These are phyloP conservation scores for Exophiala sp. DNA, from an alignment of 2,329 filamentous ascomycete species.

Conservation along the genomic window DNA sequence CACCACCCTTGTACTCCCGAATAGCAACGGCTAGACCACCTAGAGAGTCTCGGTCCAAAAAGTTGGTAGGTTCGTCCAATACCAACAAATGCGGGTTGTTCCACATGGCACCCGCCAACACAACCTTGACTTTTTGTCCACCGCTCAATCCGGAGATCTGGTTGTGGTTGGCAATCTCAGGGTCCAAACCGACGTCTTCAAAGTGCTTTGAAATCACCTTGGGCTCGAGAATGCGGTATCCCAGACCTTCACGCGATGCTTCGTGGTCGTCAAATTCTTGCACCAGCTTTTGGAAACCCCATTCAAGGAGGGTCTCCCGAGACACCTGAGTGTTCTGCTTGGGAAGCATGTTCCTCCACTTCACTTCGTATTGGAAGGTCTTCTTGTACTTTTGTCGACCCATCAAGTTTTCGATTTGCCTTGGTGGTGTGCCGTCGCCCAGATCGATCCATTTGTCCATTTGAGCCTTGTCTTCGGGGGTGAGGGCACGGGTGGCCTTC, in stretches of 20 bases:
- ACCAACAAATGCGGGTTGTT: conserved; percentile 98
- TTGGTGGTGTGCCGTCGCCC: conserved; percentile 69
- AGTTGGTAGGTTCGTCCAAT: conserved; percentile 97
- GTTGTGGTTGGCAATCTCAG: conserved; percentile 98
- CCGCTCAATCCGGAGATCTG: conserved; percentile 93
- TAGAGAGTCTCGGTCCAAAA: conserved; percentile 94
- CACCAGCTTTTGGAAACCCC: conserved; percentile 85
- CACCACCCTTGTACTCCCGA: conserved; percentile 94
- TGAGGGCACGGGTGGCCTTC: conserved; percentile 92
- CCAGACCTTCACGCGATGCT: conserved; percentile 94
- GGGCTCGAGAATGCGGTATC: conserved; percentile 87
- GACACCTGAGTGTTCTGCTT: conserved; percentile 92
- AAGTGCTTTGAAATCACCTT: conserved; percentile 97
- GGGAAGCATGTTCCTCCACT: conserved; percentile 82
- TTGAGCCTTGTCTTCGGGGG: conserved; percentile 75
- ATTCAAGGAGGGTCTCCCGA: conserved; percentile 78
- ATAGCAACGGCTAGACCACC: conserved; percentile 97
- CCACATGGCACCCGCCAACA: conserved; percentile 94
- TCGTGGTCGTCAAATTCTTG: conserved; percentile 99
- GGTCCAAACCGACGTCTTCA: conserved; percentile 90
- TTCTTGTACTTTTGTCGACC: conserved; percentile 99
- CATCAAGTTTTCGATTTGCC: conserved; percentile 80
- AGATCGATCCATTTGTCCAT: conserved; percentile 88
- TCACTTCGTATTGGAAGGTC: conserved; percentile 49
- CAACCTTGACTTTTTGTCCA: conserved; percentile 98